Evolutionary conservation across 768 basidiomycete species (phyloP), one percentile per base, ranked within the genome.

Genomic region (Hericium coralloides): DNA sequence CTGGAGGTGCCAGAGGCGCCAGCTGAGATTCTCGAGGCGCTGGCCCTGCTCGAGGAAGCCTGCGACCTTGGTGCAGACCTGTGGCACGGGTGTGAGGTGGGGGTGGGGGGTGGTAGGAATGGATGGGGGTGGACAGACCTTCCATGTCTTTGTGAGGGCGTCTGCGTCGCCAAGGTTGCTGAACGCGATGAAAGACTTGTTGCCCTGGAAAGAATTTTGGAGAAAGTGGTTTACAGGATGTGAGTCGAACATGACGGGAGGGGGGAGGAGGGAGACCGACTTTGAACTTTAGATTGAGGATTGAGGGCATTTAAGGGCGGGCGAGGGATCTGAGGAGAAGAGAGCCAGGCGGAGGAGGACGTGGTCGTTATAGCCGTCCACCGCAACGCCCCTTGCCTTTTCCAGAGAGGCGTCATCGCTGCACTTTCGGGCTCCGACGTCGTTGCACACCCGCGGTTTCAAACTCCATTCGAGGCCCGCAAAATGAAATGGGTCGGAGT

Each of bases 141-240:
- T 92, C 91, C 91, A 93, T 64, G 91, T 93, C 78, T 84, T 89
- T 53, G 91, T 89, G 69, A 93, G 75, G 57, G 89, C 80, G 69
- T 93, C 91, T 54, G 81, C 77, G 74, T 93, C 91, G 74, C 80
- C 74, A 73, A 93, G 81, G 74, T 92, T 90, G 70, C 87, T 88
- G 75, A 93, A 93, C 59, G 91, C 89, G 71, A 92, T 88, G 70
- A 93, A 93, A 69, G 91, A 92, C 78, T 92, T 93, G 83, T 93
- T 93, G 73, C 91, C 90, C 91, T 79, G 67, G 53, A 53, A 52
- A 51, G 57, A 25, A 49, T 55, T 56, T 31, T 55, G 48, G 31
- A 60, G 49, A 63, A 62, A 56, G 54, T 55, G 59, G 57, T 59
- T 57, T 55, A 55, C 48, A 58, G 56, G 61, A 56, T 62, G 57